Base-by-base conservation (phyloP, 495 filamentous ascomycete genomes). In the Aspergillus ellipticus region DNA sequence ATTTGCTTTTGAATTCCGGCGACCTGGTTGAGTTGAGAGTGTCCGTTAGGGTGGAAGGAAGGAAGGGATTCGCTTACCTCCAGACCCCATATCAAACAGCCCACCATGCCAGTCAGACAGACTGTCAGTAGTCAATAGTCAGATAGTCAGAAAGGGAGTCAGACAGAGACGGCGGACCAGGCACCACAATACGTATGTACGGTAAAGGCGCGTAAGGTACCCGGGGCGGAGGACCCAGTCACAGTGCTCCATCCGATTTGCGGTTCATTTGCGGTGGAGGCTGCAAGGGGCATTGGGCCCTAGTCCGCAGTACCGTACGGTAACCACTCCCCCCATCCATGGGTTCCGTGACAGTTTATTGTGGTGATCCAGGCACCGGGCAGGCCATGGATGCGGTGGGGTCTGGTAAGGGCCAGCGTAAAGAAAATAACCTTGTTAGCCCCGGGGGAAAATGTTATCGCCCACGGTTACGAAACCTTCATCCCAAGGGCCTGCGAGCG, bases 321-420 rank as follows among this genome's bases (percentile, higher is more conserved):
- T 59, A 54, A 33, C 22, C 6, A 37, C 31, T 17, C 19, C 24
- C n/a, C 31, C 19, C 31, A 24, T 41, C 59, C 61, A 63, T 57
- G 61, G 61, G 59, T 58, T 52, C 45, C 28, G 46, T 59, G 47
- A 54, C 60, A 63, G 45, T 63, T 57, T 59, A 58, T 56, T 59
- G 51, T 52, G 31, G 11, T 47, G 26, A 54, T 54, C 6, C 52
- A 54, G 42, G 41, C 47, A 26, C 35, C 26, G 39, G 21, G 19
- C 47, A 22, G 16, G 31, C 35, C 42, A n/a, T 41, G 19, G 9
- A 13, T 16, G 9, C 29, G 8, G 19, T 24, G 20, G 16, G 20
- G 22, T 13, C 33, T 51, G 28, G 24, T 28, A 28, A 28, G 24
- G 24, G n/a, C n/a, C n/a, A n/a, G n/a, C n/a, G n/a, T n/a, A n/a